These are phyloP conservation scores for Starmera pachycereana DNA, from an alignment of 805 yeast species.

Conservation along the genomic window DNA sequence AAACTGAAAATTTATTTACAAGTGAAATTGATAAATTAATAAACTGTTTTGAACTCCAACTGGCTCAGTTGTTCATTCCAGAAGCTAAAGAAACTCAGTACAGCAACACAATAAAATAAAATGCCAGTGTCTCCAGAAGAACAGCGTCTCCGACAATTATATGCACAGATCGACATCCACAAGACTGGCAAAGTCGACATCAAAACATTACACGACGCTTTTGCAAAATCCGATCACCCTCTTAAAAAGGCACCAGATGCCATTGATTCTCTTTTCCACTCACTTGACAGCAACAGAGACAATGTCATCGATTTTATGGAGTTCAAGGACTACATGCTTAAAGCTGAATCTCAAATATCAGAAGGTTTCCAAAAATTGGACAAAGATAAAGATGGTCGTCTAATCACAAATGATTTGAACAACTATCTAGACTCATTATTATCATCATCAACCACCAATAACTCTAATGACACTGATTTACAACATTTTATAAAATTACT, in stretches of 20 bases:
- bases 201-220: slow-evolving; percentile 27
- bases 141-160: slow-evolving; percentile 19
- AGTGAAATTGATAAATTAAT: too few species aligned
- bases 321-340: slow-evolving; percentile 51
- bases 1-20: too few species aligned
- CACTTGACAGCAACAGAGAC: slow-evolving; percentile 51
- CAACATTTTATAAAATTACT: slow-evolving; percentile 41
- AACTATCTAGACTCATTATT: slow-evolving; percentile 44
- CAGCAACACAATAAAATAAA: slow-evolving; percentile 2
- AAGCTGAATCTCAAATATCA: slow-evolving; percentile 63
- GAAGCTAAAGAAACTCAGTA: neutral
- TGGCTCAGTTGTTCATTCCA: neutral
- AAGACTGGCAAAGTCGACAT: slow-evolving; percentile 27
- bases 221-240: slow-evolving; percentile 45
- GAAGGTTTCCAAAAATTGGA: slow-evolving; percentile 63
- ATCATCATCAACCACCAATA: too few species aligned
- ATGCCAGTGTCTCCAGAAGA: neutral
- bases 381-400: slow-evolving; percentile 60
- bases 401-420: slow-evolving; percentile 56
- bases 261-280: slow-evolving; percentile 42
- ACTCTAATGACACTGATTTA: slow-evolving; percentile 33
- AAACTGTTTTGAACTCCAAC: too few species aligned
- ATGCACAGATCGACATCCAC: slow-evolving; percentile 32
- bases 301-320: slow-evolving; percentile 50
- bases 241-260: slow-evolving; percentile 50